phyloP scores from a whole-genome alignment of 1,284 basidiomycete genomes.

The Exsudoporus floridanus region DNA sequence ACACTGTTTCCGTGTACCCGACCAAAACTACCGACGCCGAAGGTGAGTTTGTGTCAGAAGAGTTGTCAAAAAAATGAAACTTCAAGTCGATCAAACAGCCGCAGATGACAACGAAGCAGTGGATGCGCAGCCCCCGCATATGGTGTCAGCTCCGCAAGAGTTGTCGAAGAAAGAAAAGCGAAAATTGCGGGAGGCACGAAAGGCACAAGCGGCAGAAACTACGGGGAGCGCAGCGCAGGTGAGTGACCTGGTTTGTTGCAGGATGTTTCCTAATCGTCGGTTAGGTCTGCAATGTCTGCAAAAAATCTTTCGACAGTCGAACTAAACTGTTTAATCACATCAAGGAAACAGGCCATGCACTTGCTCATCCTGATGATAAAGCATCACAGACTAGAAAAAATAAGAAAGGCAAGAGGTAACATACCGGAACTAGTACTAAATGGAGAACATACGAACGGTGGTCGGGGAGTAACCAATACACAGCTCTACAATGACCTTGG shows the following conservation, averaged over 20 bases:
- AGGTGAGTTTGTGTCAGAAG: constrained; percentile 2
- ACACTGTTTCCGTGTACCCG: background rate
- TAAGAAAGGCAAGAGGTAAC: constrained; percentile 42
- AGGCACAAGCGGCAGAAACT: constrained; percentile 51
- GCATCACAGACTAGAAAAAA: constrained; percentile 36
- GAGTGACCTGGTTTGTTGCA: constrained; percentile 1
- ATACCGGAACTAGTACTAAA: constrained; percentile 2
- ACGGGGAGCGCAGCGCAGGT: constrained; percentile 12
- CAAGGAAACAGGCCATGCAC: constrained; percentile 71
- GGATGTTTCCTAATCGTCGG: constrained; percentile 6
- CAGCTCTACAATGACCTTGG: background rate
- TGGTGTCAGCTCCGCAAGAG: constrained; percentile 49
- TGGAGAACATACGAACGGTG: constrained; percentile 9
- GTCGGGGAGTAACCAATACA: background rate
- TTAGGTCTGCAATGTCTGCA: constrained; percentile 74
- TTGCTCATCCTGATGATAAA: constrained; percentile 41
- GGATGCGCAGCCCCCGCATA: constrained; percentile 11
- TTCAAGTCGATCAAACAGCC: background rate
- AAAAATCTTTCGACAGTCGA: constrained; percentile 62
- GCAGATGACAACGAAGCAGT: background rate
- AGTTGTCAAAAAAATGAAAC: constrained; percentile 1
- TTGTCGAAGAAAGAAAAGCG: constrained; percentile 82
- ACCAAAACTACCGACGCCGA: background rate
- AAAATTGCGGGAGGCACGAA: constrained; percentile 74
- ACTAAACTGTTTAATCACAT: constrained; percentile 83